Percentiles rank a stretch among this genome's conserved stretches.
Evolutionary conservation across 345 rosid species (phyloP).

Genomic region (Bruguiera gymnorhiza): DNA sequence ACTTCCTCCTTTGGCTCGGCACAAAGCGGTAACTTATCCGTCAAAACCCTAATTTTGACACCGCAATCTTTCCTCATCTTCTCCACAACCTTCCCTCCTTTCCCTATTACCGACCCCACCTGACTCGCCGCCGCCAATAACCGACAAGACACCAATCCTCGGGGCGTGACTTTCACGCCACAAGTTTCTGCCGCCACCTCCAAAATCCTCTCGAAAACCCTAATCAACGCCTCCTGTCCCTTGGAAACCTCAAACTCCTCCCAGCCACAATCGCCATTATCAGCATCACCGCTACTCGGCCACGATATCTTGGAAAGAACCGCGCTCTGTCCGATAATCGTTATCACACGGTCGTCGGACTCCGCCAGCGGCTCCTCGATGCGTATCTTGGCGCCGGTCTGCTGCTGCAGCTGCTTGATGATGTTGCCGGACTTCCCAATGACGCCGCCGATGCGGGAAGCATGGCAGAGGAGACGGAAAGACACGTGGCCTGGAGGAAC

Average conservation of each 20-base stretch:
- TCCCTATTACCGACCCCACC: slow-evolving; percentile 78
- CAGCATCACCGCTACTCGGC: not conserved
- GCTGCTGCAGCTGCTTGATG: slow-evolving; percentile 75
- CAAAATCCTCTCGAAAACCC: slow-evolving; percentile 70
- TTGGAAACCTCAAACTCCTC: slow-evolving; percentile 53
- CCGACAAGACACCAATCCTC: slow-evolving; percentile 60
- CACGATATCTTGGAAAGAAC: slow-evolving; percentile 25
- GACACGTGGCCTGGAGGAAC: slow-evolving; percentile 57
- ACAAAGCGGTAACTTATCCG: slow-evolving; percentile 67
- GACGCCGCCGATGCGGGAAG: slow-evolving; percentile 71
- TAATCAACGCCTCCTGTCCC: slow-evolving; percentile 75
- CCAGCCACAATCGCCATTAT: slow-evolving; percentile 25
- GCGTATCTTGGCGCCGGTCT: slow-evolving; percentile 73
- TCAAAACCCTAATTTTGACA: slow-evolving; percentile 56
- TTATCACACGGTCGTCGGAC: slow-evolving; percentile 63
- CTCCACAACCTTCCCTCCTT: slow-evolving; percentile 80
- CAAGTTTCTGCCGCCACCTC: slow-evolving; percentile 56
- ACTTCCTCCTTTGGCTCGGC: slow-evolving; percentile 62
- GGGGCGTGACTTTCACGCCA: slow-evolving; percentile 22
- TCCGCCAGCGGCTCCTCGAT: slow-evolving; percentile 67
- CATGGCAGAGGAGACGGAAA: slow-evolving; percentile 70
- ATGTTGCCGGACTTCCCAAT: slow-evolving; percentile 80
- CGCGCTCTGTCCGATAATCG: slow-evolving; percentile 43
- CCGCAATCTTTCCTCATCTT: slow-evolving; percentile 75
- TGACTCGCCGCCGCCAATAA: slow-evolving; percentile 67